Conservation (phyloP, 768 basidiomycete species). For the Lanmaoa pseudosensibilis region DNA sequence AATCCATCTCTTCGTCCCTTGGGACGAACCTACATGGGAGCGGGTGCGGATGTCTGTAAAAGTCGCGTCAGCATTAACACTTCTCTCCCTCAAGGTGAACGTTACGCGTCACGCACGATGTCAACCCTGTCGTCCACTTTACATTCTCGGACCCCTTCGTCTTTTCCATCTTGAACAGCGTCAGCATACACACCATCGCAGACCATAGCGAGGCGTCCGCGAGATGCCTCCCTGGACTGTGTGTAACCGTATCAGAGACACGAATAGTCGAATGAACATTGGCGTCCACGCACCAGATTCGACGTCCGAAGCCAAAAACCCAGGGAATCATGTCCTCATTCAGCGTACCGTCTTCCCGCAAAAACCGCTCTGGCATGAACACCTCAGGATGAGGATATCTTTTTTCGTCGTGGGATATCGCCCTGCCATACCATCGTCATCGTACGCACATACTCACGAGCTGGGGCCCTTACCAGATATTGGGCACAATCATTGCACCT, state of each 20-base stretch:
- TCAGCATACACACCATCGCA: constrained; percentile 20
- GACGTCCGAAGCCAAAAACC: constrained; percentile 24
- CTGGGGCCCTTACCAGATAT: constrained; percentile 7
- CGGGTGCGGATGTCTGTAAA: constrained; percentile 14
- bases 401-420: constrained; percentile 40
- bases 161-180: constrained; percentile 19
- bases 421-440: constrained; percentile 28
- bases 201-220: constrained; percentile 25
- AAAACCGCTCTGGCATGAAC: constrained; percentile 43
- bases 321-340: constrained; percentile 13
- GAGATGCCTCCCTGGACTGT: constrained; percentile 22
- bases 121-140: constrained; percentile 18
- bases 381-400: constrained; percentile 33
- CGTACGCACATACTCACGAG: neutral
- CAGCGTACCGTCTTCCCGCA: constrained; percentile 18
- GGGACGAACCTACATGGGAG: constrained; percentile 18
- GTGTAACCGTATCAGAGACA: neutral
- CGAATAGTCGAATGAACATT: neutral
- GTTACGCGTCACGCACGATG: constrained; percentile 7
- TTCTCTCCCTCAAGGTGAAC: too few species aligned
- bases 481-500: constrained; percentile 13
- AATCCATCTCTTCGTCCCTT: constrained; percentile 18
- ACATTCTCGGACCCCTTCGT: constrained; percentile 17
- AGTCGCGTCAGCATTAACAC: neutral
- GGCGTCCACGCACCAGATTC: constrained; percentile 17